Base-by-base conservation (phyloP, 2,329 filamentous ascomycete species). In the Ophiocordyceps camponoti-floridani region DNA sequence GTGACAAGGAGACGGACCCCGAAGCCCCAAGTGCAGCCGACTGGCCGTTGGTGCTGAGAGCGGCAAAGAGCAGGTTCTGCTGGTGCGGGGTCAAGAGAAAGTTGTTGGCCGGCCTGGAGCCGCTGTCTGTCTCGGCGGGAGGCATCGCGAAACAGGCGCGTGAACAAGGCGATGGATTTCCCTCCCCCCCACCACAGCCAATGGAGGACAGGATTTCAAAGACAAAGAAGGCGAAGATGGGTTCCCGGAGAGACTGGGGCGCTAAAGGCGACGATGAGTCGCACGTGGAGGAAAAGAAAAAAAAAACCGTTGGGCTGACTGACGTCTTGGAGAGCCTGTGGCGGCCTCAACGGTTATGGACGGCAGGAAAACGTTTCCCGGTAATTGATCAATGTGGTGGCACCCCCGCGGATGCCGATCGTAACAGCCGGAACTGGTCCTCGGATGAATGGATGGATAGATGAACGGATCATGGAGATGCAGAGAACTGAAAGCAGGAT, bases 41-140 rank as follows among this genome's bases (percentile, higher is more conserved):
- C 45, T 58, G 58, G 45, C 63, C 74, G 57, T 86, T 85, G 51
- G 82, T 82, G 51, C 82, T 82, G 52, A 89, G 75, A 41, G 84
- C 82, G 47, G 81, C 79, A 50, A 84, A 78, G 41, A 89, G 70
- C 47, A 88, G 69, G 55, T 75, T 78, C 67, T 88, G 82, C 61
- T 89, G 82, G 56, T 83, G 76, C 49, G 79, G 78, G 48, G 81
- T 84, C 52, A 87, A 72, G 56, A 79, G 77, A 59, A 84, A 79
- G 57, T 74, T 23, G 23, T 23, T 72, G 49, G 64, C 62, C 48
- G 67, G 62, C 50, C 69, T 53, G 50, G 56, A 51, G 48, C 58
- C 57, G 47, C 66, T 59, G 45, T 62, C 63, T 46, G 69, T 10
- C 19, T 19, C 40, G 40, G 44, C 66, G 52, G 69, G 72, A 49